phyloP scores from a whole-genome alignment of 148 eudicot species.

The Rhododendron kiyosumense region DNA sequence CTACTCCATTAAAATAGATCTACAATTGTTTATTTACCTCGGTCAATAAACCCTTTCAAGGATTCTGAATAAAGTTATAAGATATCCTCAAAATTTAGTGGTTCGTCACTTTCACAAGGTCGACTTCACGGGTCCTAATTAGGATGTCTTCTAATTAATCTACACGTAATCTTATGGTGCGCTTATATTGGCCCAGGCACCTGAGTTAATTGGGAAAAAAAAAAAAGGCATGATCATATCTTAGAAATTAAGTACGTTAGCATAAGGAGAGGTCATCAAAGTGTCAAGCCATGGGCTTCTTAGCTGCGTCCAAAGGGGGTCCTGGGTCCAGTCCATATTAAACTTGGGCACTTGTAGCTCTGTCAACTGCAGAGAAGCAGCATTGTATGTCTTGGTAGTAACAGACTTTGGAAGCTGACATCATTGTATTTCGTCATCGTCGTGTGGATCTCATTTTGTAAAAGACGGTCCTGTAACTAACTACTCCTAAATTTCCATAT shows the following conservation, averaged over 20 bases:
- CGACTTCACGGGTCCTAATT: neutral
- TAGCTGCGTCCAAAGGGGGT: slow-evolving; percentile 34
- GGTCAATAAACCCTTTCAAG: neutral
- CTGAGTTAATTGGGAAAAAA: too few relatives aligned
- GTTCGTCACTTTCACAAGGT: neutral
- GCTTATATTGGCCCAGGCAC: neutral
- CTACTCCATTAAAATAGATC: neutral
- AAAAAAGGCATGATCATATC: neutral
- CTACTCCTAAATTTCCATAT: too few relatives aligned
- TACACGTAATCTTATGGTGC: neutral
- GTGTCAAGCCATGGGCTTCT: slow-evolving; percentile 81
- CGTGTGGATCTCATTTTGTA: too few relatives aligned
- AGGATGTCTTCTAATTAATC: neutral
- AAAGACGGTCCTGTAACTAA: too few relatives aligned
- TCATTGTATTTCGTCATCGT: too few relatives aligned
- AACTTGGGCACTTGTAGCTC: slow-evolving; percentile 61
- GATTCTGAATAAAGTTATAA: neutral
- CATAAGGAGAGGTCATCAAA: slow-evolving; percentile 21
- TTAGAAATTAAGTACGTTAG: slow-evolving; percentile 23
- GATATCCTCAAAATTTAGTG: neutral
- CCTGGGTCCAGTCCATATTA: slow-evolving; percentile 57
- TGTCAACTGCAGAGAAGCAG: slow-evolving; percentile 24
- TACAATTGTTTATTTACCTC: neutral
- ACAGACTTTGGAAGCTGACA: too few relatives aligned
- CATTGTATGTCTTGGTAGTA: too few relatives aligned